These are phyloP conservation scores for Phyllosticta citribraziliensis DNA, from an alignment of 2,329 filamentous ascomycete species.

Conservation along the genomic window DNA sequence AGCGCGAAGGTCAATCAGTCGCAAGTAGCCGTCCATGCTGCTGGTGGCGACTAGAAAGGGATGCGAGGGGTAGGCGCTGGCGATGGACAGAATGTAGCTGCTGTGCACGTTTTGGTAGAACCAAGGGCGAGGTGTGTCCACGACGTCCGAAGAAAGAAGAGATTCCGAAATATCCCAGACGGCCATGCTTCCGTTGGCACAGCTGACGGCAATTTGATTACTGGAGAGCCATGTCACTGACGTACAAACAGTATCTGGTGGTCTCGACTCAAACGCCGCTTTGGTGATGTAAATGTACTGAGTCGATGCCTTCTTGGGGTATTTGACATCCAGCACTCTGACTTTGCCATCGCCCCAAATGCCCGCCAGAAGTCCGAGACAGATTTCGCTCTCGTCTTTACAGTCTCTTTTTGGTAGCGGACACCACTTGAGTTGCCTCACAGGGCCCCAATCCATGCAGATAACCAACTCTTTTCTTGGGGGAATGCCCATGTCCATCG, in stretches of 20 bases:
- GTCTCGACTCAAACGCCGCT: constrained; percentile 41
- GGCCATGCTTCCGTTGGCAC: constrained; percentile 46
- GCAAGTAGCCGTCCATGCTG: constrained; percentile 45
- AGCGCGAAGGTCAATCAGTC: constrained; percentile 45
- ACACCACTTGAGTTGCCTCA: constrained; percentile 49
- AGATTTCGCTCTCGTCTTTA: constrained; percentile 18
- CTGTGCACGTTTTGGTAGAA: constrained; percentile 35
- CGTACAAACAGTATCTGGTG: constrained; percentile 46
- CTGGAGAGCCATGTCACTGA: constrained; percentile 48
- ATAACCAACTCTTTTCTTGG: constrained; percentile 42
- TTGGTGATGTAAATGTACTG: constrained; percentile 33
- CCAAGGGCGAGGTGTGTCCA: constrained; percentile 25
- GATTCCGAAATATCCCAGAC: constrained; percentile 40
- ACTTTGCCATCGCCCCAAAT: constrained; percentile 50
- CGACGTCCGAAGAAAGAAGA: constrained; percentile 20
- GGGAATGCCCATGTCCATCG: constrained; percentile 32
- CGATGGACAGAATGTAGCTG: constrained; percentile 38
- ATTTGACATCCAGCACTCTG: constrained; percentile 43
- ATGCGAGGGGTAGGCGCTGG: constrained; percentile 44
- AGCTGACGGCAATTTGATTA: constrained; percentile 44
- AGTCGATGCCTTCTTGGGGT: constrained; percentile 9
- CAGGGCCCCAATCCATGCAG: constrained; percentile 48
- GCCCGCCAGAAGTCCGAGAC: constrained; percentile 45
- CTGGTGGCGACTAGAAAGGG: constrained; percentile 44
- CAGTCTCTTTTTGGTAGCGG: constrained; percentile 29